Evolutionary conservation across 2,329 filamentous ascomycete genomes (phyloP).

Genomic region (Ceratocystis destructans): DNA sequence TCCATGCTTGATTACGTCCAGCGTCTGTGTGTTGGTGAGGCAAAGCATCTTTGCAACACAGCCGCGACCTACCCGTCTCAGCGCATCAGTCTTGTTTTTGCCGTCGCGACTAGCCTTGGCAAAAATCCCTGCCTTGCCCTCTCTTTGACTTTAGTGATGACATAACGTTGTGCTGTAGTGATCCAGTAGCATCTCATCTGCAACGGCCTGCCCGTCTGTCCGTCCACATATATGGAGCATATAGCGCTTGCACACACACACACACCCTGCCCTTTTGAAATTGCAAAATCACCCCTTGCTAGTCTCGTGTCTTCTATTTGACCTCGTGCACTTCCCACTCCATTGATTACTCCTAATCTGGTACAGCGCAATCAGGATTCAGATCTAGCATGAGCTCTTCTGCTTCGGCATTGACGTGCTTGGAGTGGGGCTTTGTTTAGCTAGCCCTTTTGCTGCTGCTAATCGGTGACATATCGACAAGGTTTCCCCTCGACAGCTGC

Average conservation of each 20-base stretch:
- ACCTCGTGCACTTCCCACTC: neutral
- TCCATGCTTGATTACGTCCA: neutral
- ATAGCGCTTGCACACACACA: neutral
- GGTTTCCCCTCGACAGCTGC: neutral
- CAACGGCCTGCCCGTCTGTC: too few species aligned
- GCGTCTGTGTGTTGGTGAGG: neutral
- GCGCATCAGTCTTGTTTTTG: neutral
- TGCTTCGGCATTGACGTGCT: neutral
- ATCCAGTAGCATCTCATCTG: too few species aligned
- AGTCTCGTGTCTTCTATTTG: neutral
- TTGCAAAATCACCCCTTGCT: neutral
- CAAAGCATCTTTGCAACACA: neutral
- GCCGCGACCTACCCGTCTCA: neutral
- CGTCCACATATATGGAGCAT: neutral
- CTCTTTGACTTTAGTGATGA: too few species aligned
- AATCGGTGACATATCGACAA: conserved; percentile 1
- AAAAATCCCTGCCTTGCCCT: too few species aligned
- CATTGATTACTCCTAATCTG: neutral
- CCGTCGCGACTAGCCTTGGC: neutral
- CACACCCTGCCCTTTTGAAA: neutral
- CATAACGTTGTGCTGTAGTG: too few species aligned
- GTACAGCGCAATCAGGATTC: neutral
- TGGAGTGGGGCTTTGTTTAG: neutral
- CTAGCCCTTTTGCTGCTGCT: neutral
- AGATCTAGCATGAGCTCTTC: neutral